Evolutionary conservation across 2,329 filamentous ascomycete species (phyloP).

Genomic region (Penicillium aurantiogriseum): DNA sequence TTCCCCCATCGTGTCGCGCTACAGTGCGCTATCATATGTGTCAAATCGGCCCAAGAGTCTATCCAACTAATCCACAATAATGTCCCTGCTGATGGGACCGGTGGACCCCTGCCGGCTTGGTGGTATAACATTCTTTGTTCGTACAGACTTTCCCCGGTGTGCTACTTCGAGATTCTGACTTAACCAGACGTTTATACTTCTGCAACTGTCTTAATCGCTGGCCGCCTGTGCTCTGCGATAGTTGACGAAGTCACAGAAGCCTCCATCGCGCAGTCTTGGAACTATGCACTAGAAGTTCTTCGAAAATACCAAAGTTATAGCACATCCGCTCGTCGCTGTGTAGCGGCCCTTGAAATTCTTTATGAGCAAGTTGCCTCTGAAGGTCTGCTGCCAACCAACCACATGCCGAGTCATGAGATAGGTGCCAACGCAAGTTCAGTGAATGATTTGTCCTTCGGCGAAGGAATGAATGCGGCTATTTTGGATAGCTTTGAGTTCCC

Average conservation of each 20-base stretch:
- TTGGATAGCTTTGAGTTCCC: slow-evolving; percentile 29
- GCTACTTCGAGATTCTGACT: slow-evolving; percentile 6
- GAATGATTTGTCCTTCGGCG: slow-evolving; percentile 29
- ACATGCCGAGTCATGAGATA: neutral
- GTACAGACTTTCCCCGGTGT: neutral
- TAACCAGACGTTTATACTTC: slow-evolving; percentile 36
- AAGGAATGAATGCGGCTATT: slow-evolving; percentile 26
- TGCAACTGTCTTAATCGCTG: slow-evolving; percentile 36
- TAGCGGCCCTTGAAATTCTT: slow-evolving; percentile 34
- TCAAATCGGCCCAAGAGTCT: slow-evolving; percentile 34
- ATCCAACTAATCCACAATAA: slow-evolving; percentile 34
- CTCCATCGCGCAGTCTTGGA: slow-evolving; percentile 28
- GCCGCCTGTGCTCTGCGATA: slow-evolving; percentile 30
- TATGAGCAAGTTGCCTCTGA: slow-evolving; percentile 31
- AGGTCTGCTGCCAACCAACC: slow-evolving; percentile 4
- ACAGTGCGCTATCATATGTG: slow-evolving; percentile 38
- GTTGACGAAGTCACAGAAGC: slow-evolving; percentile 27
- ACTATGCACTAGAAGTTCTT: slow-evolving; percentile 31
- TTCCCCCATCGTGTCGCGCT: slow-evolving; percentile 34
- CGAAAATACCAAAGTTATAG: slow-evolving; percentile 34
- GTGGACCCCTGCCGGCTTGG: slow-evolving; percentile 36
- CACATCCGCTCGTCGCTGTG: slow-evolving; percentile 32
- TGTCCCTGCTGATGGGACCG: slow-evolving; percentile 27
- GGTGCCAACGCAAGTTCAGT: slow-evolving; percentile 1
- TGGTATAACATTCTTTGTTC: slow-evolving; percentile 41